Evolutionary conservation across 148 eudicot genomes (phyloP), one percentile per base, ranked within the genome.

Genomic region (Nyssa sinensis): DNA sequence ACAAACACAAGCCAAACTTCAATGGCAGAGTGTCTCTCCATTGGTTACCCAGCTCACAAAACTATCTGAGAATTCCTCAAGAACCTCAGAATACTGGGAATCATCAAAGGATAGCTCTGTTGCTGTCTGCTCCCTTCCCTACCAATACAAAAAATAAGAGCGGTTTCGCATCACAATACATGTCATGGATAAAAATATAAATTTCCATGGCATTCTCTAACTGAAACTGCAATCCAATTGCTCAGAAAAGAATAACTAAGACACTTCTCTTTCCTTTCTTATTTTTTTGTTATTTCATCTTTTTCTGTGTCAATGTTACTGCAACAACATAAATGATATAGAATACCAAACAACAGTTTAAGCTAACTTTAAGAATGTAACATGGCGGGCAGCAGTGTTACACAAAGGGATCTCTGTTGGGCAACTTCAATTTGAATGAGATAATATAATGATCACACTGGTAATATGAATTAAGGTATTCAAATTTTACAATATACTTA

Each of bases 31-130:
- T 23, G 90, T 67, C 78, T 85, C 97, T 71, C 98, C 98, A 16
- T 77, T 76, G n/a, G 64, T 85, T 69, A 93, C 97, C 98, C 98
- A 93, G 3, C 71, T 86, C 64, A 84, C 88, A 74, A 93, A 93
- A 76, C 86, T 89, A 70, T 85, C 97, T 0, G 97, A 84, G 77
- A 82, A 91, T 62, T 88, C 94, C 74, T 91, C 89, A 31, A 78
- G 86, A 78, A 84, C 86, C 66, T 79, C 81, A 19, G 78, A 76
- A 41, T 62, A 71, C 28, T 66, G 78, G 61, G 49, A 67, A 66
- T 81, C 85, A 53, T 62, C 82, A 63, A 77, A 72, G 39, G 82
- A 69, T 27, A 82, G 41, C 30, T 85, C 98, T 17, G 81, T 84
- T 75, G 76, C 86, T 24, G 84, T 79, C 28, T 64, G 85, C 63